Evolutionary conservation across 176 grass and related monocot species (phyloP), one percentile per base, ranked within the genome.

Genomic region (Poa annua): DNA sequence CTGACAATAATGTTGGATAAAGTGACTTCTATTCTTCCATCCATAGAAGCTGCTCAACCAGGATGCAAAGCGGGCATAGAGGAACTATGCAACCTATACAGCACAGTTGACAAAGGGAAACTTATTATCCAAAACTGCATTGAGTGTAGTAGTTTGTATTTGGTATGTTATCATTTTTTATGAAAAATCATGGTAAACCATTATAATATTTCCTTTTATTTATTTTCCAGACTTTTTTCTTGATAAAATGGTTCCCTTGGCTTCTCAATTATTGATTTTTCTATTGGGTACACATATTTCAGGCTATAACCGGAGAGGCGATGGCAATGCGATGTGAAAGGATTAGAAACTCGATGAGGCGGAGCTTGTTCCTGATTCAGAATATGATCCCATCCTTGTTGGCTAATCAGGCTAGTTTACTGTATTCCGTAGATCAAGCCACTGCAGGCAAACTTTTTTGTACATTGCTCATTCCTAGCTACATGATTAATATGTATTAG

Each of bases 81-180:
- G 55, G 93, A 93, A 80, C 48, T 99, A 53, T 99, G 96, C 80
- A 93, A 80, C 52, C 81, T 99, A 33, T 93, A 93, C 84, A 95
- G 90, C 81, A 69, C 80, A 60, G 79, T 99, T 69, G 96, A 99
- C 21, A 99, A 93, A 92, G 93, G 93, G 14, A 90, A 83, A 80
- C 87, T 85, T 39, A 80, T 99, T 86, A 89, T 87, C 61, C 81
- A 86, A 60, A 70, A 99, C 50, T 96, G 96, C 77, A 71, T 63
- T 22, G 96, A 96, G 50, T 90, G 77, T 75, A 99, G 96, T 83
- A 96, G 88, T 66, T 83, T 99, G 24, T 99, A 99, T 67, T 84
- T 99, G 96, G 96, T 99, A 99, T 7, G 60, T n/a, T 60, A 33
- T 70, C 33, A 4, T 20, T 66, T 66, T 66, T 73, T 21, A 69